Base-by-base conservation (phyloP, 2,329 filamentous ascomycete genomes). In the Cordyceps cicadae region DNA sequence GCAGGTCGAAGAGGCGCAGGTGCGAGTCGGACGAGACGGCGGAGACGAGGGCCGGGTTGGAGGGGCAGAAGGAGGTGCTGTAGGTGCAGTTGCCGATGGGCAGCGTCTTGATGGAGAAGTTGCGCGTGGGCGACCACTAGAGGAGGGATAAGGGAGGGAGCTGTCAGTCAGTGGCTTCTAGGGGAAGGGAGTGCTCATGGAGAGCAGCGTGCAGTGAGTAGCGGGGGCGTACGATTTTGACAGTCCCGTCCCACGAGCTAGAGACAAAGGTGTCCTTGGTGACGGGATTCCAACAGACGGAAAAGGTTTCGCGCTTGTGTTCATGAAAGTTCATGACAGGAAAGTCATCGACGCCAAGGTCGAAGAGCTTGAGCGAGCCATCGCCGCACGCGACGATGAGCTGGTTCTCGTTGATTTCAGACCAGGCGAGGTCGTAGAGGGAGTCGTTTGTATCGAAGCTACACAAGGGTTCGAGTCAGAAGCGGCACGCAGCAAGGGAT, bases 401-500 rank as follows among this genome's bases (percentile, higher is more conserved):
- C 77, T 99, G 94, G 75, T 94, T 96, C 77, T 97, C 93, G 77
- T 99, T 92, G 66, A 91, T 85, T 77, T 99, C 94, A 19, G 92
- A 96, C 92, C 94, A 97, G 29, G 92, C 84, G 58, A 94, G 81
- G 75, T 99, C 94, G 75, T 96, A 99, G 65, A 97, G 87, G 50
- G 92, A 90, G 74, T 99, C 94, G 78, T 97, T 95, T 12, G 94
- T 99, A 70, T 97, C 93, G 77, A 93, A 99, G 71, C 89, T 93
- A 66, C 19, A 37, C 24, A 24, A 2, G 24, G 46, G 19, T 29
- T 14, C 17, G 41, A 21, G 29, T 56, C 21, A 56, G 41, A 34
- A 48, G 14, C 3, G 29, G 5, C 12, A 15, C 15, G 19, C 2
- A 17, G 11, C 17, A 14, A 55, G 2, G 9, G 21, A 14, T 15